Conservation (phyloP, 768 basidiomycete genomes). For the Boletales sp. region DNA sequence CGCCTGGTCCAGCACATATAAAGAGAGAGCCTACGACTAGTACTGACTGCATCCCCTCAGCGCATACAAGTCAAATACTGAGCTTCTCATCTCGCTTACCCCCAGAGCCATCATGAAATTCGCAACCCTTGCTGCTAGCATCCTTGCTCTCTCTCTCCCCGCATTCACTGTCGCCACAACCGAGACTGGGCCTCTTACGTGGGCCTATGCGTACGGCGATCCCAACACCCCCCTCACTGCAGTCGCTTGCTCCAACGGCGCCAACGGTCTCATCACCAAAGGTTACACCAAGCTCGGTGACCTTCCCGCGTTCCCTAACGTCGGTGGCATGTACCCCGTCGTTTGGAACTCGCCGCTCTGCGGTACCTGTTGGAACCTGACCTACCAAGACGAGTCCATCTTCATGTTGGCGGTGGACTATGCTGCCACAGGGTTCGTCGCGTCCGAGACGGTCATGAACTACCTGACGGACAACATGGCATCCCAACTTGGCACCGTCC, state of each 20-base stretch:
- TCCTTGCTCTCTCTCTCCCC: constrained; percentile 15
- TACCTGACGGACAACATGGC: constrained; percentile 46
- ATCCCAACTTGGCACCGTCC: constrained; percentile 43
- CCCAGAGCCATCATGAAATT: constrained; percentile 23
- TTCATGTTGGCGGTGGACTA: constrained; percentile 27
- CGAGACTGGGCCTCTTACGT: constrained; percentile 14
- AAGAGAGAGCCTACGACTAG: too few species aligned
- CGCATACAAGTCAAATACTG: too few species aligned
- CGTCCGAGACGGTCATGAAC: constrained; percentile 52
- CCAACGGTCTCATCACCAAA: constrained; percentile 27
- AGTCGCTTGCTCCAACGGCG: constrained; percentile 33
- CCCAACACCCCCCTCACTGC: constrained; percentile 8
- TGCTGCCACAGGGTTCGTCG: constrained; percentile 37
- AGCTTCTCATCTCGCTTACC: too few species aligned
- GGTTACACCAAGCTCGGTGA: constrained; percentile 32
- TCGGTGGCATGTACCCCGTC: constrained; percentile 34
- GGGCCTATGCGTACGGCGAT: constrained; percentile 31
- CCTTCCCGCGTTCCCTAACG: constrained; percentile 29
- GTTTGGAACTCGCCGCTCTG: constrained; percentile 28
- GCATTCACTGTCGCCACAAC: constrained; percentile 8
- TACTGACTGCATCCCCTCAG: too few species aligned
- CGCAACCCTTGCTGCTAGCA: constrained; percentile 3
- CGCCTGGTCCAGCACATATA: too few species aligned
- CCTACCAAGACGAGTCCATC: constrained; percentile 19
- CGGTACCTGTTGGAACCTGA: constrained; percentile 32